Base-by-base conservation (phyloP, 805 yeast genomes). In the Candida sanyiensis region DNA sequence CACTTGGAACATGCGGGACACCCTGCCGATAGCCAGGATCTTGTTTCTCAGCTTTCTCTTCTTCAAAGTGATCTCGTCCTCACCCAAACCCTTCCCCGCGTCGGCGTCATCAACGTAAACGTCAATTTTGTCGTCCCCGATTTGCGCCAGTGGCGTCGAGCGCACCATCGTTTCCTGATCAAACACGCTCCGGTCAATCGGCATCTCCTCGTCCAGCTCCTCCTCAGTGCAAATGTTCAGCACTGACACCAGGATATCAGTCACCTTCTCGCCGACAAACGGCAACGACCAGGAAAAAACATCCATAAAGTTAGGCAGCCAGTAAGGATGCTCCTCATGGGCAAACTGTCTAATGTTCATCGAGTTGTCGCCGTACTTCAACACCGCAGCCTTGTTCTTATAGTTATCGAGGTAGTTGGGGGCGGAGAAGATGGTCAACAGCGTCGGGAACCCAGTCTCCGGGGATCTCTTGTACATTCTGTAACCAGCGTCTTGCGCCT, bases 281-380 rank as follows among this genome's bases (percentile, higher is more conserved):
- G 97, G 98, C 41, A 90, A 67, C 2, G 96, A 85, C 97, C 97
- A 93, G 9, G 95, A 83, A 61, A 90, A 90, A 6, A 90, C 96
- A 60, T 93, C 97, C 95, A 89, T 87, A 53, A 89, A 86, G 59
- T 88, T 88, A 7, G 97, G 97, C 49, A 93, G 69, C 87, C 95
- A 88, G 63, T 93, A 90, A 1, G 98, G 98, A 62, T 90, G 97
- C 5, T 96, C 95, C 21, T 88, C 79, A 53, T 81, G 65, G 61
- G 89, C 88, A 69, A 93, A 90, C 63, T 90, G 97, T 41, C 97
- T 75, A 41, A 90, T 90, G 61, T 90, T 93, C 93, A 90, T 83
- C 17, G 88, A 93, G 50, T 88, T 82, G 57, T 84, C 76, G 51
- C 86, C 96, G 62, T 89, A 90, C 62, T 87, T 88, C 50, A 90